Percentiles rank a stretch among this genome's conserved stretches.
Evolutionary conservation across 2,329 filamentous ascomycete species (phyloP).

Genomic region (Phoma herbarum): DNA sequence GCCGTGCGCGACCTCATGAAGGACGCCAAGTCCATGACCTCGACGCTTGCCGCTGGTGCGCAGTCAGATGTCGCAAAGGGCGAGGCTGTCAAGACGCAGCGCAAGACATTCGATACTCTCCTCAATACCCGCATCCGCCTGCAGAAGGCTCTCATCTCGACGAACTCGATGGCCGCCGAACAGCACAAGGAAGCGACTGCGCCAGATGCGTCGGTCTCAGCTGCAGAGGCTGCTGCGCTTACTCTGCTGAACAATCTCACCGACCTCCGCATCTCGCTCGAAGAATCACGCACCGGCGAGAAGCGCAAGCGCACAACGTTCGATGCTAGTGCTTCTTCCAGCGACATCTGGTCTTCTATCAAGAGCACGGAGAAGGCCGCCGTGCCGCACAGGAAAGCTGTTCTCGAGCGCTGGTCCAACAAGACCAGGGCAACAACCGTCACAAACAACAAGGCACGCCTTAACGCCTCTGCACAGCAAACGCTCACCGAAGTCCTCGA

Average conservation of each 20-base stretch:
- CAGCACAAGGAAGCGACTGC: conserved; percentile 48
- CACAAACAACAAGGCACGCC: conserved; percentile 62
- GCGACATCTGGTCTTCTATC: conserved; percentile 77
- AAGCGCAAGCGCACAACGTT: conserved; percentile 67
- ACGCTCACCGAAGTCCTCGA: conserved; percentile 73
- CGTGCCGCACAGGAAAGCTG: conserved; percentile 69
- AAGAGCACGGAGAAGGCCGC: conserved; percentile 69
- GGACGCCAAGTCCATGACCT: conserved; percentile 68
- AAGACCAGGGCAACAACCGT: conserved; percentile 74
- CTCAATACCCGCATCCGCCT: conserved; percentile 91
- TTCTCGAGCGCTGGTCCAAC: conserved; percentile 88
- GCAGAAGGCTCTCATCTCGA: conserved; percentile 86
- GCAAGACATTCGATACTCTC: conserved; percentile 84
- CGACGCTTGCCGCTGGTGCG: conserved; percentile 71
- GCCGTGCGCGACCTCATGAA: conserved; percentile 75
- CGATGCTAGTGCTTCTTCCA: conserved; percentile 65
- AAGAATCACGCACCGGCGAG: conserved; percentile 60
- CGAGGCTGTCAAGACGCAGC: conserved; percentile 83
- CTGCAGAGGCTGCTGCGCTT: conserved; percentile 85
- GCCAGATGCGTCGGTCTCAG: conserved; percentile 66
- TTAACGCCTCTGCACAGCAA: conserved; percentile 67
- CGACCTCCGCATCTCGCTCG: conserved; percentile 70
- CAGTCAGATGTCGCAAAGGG: conserved; percentile 86
- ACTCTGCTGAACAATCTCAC: conserved; percentile 85
- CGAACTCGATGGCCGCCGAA: conserved; percentile 67